Conservation (phyloP, 441 rosid species). For the Corymbia citriodora region DNA sequence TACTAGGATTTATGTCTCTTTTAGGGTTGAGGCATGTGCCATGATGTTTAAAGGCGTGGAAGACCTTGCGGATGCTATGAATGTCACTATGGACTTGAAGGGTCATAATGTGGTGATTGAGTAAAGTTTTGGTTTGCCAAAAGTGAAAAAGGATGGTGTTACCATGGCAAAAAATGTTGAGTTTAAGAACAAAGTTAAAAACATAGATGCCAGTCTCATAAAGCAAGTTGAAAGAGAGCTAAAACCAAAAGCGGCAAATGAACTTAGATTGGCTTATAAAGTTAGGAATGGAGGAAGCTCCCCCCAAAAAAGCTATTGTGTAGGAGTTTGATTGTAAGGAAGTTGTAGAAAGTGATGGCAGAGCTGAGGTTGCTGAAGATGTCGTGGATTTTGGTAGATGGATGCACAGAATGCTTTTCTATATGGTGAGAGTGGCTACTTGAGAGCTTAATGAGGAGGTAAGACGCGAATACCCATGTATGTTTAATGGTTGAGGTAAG, state of each 20-base stretch:
- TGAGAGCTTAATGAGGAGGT: too few species aligned
- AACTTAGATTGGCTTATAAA: not conserved
- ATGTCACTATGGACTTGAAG: not conserved
- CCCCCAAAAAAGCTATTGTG: too few species aligned
- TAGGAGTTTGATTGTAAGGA: too few species aligned
- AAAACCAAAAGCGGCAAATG: not conserved
- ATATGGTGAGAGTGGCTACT: too few species aligned
- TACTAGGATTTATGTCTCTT: not conserved
- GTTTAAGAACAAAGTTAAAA: not conserved
- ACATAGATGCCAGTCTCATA: not conserved
- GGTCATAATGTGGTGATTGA: not conserved
- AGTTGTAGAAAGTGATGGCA: too few species aligned
- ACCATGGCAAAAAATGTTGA: not conserved
- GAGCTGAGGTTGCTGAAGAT: too few species aligned
- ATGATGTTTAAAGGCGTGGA: not conserved
- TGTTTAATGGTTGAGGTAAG: too few species aligned
- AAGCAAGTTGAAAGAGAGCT: not conserved
- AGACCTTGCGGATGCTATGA: not conserved
- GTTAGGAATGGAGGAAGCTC: too few species aligned
- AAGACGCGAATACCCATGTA: too few species aligned
- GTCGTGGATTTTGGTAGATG: too few species aligned
- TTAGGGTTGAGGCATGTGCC: not conserved
- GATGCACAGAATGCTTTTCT: too few species aligned
- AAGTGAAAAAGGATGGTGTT: not conserved
- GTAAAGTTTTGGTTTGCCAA: not conserved